Evolutionary conservation across 2,329 filamentous ascomycete genomes (phyloP).

Genomic region (Calonectria leucothoes): DNA sequence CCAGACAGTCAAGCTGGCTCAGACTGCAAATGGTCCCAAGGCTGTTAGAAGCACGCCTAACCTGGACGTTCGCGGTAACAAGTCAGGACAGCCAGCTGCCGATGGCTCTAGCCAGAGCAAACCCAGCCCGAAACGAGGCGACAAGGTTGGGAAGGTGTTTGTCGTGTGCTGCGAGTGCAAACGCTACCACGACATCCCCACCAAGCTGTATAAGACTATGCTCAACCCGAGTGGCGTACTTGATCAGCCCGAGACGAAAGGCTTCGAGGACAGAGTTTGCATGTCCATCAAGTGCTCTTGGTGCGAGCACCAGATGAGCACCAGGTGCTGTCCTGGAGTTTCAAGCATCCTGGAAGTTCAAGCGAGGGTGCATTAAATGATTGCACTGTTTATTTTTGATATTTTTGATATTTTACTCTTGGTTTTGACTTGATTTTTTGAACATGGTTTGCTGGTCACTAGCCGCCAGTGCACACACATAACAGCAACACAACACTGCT

Average conservation of each 20-base stretch:
- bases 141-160: constrained; percentile 70
- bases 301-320: constrained; percentile 79
- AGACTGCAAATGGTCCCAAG: constrained; percentile 4
- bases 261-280: constrained; percentile 67
- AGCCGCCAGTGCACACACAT: constrained; percentile 17
- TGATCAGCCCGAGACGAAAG: constrained; percentile 58
- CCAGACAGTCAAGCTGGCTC: constrained; percentile 8
- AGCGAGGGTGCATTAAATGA: constrained; percentile 66
- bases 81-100: constrained; percentile 25
- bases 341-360: constrained; percentile 74
- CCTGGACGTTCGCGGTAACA: constrained; percentile 25
- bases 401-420: constrained; percentile 4
- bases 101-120: constrained; percentile 27
- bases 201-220: constrained; percentile 73
- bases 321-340: constrained; percentile 75
- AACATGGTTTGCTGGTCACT: constrained; percentile 5
- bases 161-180: constrained; percentile 74
- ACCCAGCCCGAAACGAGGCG: constrained; percentile 37
- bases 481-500: constrained; percentile 29
- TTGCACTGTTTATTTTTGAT: neutral
- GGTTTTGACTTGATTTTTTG: neutral
- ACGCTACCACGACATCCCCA: constrained; percentile 75
- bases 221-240: constrained; percentile 67
- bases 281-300: constrained; percentile 77
- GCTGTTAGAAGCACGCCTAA: constrained; percentile 24